Evolutionary conservation across 345 rosid genomes (phyloP), one percentile per base, ranked within the genome.

Genomic region (Aegle marmelos): DNA sequence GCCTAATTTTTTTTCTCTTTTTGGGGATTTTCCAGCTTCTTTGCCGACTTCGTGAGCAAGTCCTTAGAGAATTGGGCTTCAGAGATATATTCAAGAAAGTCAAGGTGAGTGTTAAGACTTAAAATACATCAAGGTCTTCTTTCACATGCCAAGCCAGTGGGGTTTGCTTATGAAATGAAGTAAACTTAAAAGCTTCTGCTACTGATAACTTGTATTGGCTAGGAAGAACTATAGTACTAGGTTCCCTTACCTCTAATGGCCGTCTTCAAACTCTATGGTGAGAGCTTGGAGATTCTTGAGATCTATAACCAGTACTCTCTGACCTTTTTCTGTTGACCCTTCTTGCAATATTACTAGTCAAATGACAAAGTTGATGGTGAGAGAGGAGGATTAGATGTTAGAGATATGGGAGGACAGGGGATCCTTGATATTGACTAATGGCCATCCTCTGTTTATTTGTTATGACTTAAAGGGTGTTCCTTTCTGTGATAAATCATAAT

Each of bases 61-160:
- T 97, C 61, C 96, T 97, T 53, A 88, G 98, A 81, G 99, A 97
- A 78, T 73, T 97, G 83, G 99, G 99, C 64, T 97, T 94, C 72
- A 87, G 88, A 75, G 99, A 97, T 84, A 94, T 93, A 77, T 97
- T 94, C 94, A 97, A 97, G 86, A 93, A 89, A 91, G 97, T 97
- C 59, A 97, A 97, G 95, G 99, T 92, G 16, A 72, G 83, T 78
- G 5, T 62, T 72, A 14, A 14, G n/a, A 31, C 34, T 82, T 59
- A 30, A 36, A 13, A 25, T 37, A 45, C 53, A 60, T 41, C 2
- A 2, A 5, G 9, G 39, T 2, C 39, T 72, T 53, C 48, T 39
- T 73, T 27, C 31, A 57, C 19, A 30, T 39, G 21, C 28, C 37
- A 58, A 62, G 65, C 11, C 24, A 34, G 25, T 66, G 54, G n/a